Evolutionary conservation across 2,329 filamentous ascomycete species (phyloP).

Genomic region (Diaporthe ilicicola): DNA sequence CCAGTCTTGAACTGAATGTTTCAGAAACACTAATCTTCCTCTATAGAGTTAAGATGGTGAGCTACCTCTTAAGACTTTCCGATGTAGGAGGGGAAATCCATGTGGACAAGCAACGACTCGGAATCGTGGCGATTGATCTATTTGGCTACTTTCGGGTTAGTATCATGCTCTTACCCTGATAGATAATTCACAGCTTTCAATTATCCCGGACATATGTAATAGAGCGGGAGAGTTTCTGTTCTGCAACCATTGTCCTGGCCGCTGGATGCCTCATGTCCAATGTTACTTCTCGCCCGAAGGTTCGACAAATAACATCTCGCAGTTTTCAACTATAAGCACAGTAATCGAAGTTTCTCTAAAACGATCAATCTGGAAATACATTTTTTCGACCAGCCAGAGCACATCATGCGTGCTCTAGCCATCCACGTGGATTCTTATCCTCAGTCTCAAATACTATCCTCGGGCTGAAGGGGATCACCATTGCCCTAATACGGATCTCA

Average conservation of each 20-base stretch:
- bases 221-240: too few relatives aligned
- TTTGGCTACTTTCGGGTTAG: too few relatives aligned
- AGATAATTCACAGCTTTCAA: too few relatives aligned
- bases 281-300: background rate
- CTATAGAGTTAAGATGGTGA: too few relatives aligned
- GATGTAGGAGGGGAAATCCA: too few relatives aligned
- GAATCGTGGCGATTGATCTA: too few relatives aligned
- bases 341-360: background rate
- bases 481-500: slow-evolving; percentile 49
- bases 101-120: too few relatives aligned
- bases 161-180: too few relatives aligned
- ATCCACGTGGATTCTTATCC: slow-evolving; percentile 38
- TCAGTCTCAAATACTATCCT: slow-evolving; percentile 48
- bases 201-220: too few relatives aligned
- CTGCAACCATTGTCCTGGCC: background rate
- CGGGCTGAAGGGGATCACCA: slow-evolving; percentile 54
- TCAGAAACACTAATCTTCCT: too few relatives aligned
- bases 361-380: background rate
- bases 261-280: background rate
- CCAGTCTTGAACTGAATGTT: too few relatives aligned
- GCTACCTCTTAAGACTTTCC: too few relatives aligned
- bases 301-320: background rate
- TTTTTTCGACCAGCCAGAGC: background rate
- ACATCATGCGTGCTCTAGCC: background rate
- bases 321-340: background rate